A percentile compares a stretch with the other conserved stretches of the same genome.
phyloP scores from a whole-genome alignment of 1,139 yeast species.

The Lodderomyces beijingensis region DNA sequence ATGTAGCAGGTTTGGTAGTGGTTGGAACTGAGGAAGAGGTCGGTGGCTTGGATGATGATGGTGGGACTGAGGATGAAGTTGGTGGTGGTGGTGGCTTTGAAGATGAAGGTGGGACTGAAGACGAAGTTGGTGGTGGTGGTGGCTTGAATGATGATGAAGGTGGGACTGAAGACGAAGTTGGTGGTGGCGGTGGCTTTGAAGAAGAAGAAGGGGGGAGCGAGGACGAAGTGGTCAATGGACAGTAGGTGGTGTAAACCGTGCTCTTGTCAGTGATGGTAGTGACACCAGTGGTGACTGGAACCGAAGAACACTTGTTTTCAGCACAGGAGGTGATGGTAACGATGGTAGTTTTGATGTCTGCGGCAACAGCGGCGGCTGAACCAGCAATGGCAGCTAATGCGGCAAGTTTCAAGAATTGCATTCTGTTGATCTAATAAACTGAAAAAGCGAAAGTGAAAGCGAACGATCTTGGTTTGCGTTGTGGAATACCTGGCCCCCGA shows the following conservation, averaged over 20 bases:
- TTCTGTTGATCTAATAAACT: no score
- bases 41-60: no score
- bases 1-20: not conserved
- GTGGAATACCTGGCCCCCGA: no score
- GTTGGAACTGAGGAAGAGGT: no score
- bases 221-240: constrained; percentile 40
- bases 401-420: constrained; percentile 20
- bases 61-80: no score
- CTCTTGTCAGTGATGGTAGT: constrained; percentile 43
- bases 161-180: no score
- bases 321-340: constrained; percentile 51
- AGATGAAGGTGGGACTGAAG: no score
- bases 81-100: not conserved
- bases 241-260: constrained; percentile 46
- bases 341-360: constrained; percentile 35
- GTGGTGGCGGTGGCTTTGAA: not conserved
- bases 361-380: constrained; percentile 17
- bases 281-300: constrained; percentile 35
- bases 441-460: no score
- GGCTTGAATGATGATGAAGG: no score
- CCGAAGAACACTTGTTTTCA: constrained; percentile 27
- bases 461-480: no score
- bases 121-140: no score
- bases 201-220: not conserved
- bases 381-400: constrained; percentile 20